Evolutionary conservation across 257 asterid species (phyloP).

Genomic region (Solanum raphanifolium): DNA sequence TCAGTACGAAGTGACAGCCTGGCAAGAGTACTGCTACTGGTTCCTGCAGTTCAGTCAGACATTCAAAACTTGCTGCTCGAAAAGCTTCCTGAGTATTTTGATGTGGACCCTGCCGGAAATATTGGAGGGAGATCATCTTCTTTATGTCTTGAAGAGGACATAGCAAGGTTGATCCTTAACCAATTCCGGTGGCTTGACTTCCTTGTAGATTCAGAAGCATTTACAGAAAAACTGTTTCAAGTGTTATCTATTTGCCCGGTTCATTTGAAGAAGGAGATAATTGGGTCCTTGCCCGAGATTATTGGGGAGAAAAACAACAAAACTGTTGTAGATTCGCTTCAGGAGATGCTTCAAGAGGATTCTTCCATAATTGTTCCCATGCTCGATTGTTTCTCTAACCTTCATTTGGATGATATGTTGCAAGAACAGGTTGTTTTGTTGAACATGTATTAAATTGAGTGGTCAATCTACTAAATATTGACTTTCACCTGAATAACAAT

Average conservation of each 20-base stretch:
- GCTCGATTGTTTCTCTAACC: constrained; percentile 73
- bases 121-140: constrained; percentile 22
- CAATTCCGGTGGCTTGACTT: constrained; percentile 89
- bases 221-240: constrained; percentile 65
- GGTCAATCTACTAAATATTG: neutral
- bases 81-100: constrained; percentile 83
- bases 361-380: constrained; percentile 65
- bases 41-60: constrained; percentile 57
- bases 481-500: neutral
- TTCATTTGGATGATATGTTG: constrained; percentile 63
- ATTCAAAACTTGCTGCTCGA: constrained; percentile 59
- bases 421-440: constrained; percentile 52
- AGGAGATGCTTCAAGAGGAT: constrained; percentile 78
- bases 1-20: constrained; percentile 45
- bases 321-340: constrained; percentile 55
- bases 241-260: constrained; percentile 65
- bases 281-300: constrained; percentile 76
- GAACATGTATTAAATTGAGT: neutral
- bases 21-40: constrained; percentile 52
- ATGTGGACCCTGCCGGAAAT: constrained; percentile 21
- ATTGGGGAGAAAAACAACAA: constrained; percentile 65
- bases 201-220: constrained; percentile 59
- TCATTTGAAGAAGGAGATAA: constrained; percentile 67
- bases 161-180: constrained; percentile 62
- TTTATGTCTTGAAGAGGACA: constrained; percentile 50